A percentile compares a stretch with the other conserved stretches of the same genome.
phyloP scores from a whole-genome alignment of 345 rosid genomes.

The Linum tenue region DNA sequence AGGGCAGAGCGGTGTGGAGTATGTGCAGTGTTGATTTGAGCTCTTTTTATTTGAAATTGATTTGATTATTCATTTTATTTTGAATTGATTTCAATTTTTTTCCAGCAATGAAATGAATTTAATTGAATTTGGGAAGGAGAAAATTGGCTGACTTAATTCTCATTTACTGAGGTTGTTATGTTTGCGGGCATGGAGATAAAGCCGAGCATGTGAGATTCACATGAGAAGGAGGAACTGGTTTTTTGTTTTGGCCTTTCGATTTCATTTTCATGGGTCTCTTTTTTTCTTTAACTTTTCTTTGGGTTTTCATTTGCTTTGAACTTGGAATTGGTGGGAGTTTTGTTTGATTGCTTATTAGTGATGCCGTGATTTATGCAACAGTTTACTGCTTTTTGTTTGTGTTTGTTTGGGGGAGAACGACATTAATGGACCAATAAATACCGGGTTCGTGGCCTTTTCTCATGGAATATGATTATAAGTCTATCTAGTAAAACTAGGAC shows the following conservation, averaged over 20 bases:
- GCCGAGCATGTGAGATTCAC: background rate
- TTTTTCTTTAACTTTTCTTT: background rate
- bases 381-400: background rate
- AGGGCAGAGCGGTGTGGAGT: background rate
- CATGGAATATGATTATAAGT: background rate
- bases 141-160: no score
- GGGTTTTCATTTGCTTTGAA: background rate
- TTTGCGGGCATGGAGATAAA: no score
- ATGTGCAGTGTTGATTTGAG: background rate
- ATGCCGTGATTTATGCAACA: conserved; percentile 5
- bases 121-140: no score
- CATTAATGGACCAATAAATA: no score
- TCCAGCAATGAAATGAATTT: no score
- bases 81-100: background rate
- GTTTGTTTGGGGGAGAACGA: background rate
- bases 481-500: no score
- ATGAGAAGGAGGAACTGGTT: background rate
- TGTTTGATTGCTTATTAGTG: background rate
- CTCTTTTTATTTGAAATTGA: background rate
- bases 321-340: background rate
- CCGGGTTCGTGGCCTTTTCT: background rate
- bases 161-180: no score
- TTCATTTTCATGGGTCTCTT: background rate
- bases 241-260: no score
- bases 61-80: background rate